phyloP scores from a whole-genome alignment of 257 asterid genomes.

The Paraleonurus japonicus region DNA sequence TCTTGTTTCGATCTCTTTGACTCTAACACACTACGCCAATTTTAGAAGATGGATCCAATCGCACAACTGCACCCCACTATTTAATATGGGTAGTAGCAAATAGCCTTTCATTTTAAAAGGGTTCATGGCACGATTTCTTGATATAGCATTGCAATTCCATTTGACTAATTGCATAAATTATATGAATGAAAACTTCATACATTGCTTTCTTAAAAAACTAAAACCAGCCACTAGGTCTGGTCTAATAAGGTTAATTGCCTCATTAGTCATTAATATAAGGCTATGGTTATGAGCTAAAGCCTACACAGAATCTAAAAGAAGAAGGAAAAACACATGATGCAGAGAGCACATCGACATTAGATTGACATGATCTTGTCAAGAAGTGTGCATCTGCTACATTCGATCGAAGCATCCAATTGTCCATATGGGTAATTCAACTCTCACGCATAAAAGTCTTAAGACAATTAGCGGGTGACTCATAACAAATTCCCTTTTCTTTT shows the following conservation, averaged over 20 bases:
- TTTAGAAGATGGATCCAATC: background rate
- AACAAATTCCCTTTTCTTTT: background rate
- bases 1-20: too few species aligned
- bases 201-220: background rate
- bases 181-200: background rate
- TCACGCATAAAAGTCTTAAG: background rate
- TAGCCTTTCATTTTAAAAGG: background rate
- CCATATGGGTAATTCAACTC: too few species aligned
- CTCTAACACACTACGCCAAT: too few species aligned
- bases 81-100: background rate
- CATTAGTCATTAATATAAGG: background rate
- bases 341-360: background rate
- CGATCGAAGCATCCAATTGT: too few species aligned
- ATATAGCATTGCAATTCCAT: background rate
- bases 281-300: too few species aligned
- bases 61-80: slow-evolving; percentile 2
- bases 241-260: background rate
- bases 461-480: background rate
- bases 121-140: background rate
- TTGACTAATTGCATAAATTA: background rate
- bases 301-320: background rate
- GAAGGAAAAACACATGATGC: background rate
- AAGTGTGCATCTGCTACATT: background rate
- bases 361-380: background rate
- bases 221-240: slow-evolving; percentile 4